Evolutionary conservation across 805 yeast genomes (phyloP), one percentile per base, ranked within the genome.

Genomic region (Yamadazyma ubonensis): DNA sequence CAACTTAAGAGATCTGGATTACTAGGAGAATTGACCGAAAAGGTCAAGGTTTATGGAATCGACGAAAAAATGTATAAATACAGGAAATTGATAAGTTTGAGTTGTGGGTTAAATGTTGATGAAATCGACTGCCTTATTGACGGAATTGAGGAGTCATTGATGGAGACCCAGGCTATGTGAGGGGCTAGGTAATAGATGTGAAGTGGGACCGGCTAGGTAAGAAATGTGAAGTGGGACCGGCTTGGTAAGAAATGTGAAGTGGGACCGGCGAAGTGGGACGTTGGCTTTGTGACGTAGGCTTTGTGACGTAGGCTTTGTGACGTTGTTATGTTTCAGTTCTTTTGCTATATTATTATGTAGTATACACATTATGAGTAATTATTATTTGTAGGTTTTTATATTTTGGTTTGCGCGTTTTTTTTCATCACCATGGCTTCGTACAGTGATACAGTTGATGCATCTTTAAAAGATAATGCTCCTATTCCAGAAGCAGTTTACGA

Each of bases 51-150:
- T 58, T 75, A 42, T 58, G 78, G 62, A 44, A 66, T 74, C 46
- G 78, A 75, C 40, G 64, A 69, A 17, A 78, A 75, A 49, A 80
- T 83, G 63, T 78, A 76, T 52, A 88, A 87, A 57, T 84, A 91
- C 66, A 73, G 95, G 47, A 79, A 80, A 53, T 70, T 91, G 45
- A 81, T 93, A 30, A 77, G 91, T 17, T 65, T 80, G 33, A 77
- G 87, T 34, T 85, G 95, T 57, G 95, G 87, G 2, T 71, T 88
- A 39, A 78, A 81, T 36, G 73, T 81, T 15, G 95, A 86, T 44
- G 93, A 85, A 44, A 82, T 91, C 42, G 87, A 82, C 54, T 83
- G 86, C 21, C 71, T 88, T 43, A 70, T 91, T 36, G 91, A 86
- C 49, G 96, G 91, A 15, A 85, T 91, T 30, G 88, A 59, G 39